Base-by-base conservation (phyloP, 495 filamentous ascomycete genomes). In the Amphirosellinia nigrospora region DNA sequence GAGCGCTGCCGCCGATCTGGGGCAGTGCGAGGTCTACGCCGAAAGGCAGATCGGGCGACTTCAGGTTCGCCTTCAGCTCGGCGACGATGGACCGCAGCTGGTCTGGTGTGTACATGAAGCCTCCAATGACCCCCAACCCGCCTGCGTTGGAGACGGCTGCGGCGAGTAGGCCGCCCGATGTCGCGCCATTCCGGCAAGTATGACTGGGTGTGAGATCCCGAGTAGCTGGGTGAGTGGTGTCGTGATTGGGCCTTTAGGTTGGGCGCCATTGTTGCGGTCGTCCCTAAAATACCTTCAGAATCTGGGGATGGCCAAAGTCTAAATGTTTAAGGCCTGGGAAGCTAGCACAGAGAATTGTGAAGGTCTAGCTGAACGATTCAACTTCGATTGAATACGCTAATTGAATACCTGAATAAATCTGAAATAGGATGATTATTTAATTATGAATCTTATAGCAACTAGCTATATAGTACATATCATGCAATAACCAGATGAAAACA, bases 151-250 rank as follows among this genome's bases (percentile, higher is more conserved):
- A 92, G 56, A 97, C 93, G 26, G 94, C 93, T 3, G 94, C 93
- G 15, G 94, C 94, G 50, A 97, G 89, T 21, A 84, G 84, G 0
- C 90, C 93, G 72, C 89, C 89, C 8, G 91, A 93, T 23, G 90
- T 91, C 91, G 89, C 6, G 93, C 93, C 94, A 97, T 97, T 70
- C 94, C 93, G 45, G 93, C 94, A 46, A 96, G 90, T 65, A 96
- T 78, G 81, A 97, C 90, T 63, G 93, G 93, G 82, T 96, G 91
- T 52, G 89, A 79, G 82, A 96, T 94, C 28, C 85, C 84, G 19
- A 96, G 87, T 58, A 96, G 86, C 41, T 83, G 84, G 73, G 88
- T 91, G 23, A 96, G 89, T 23, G 93, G 92, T 45, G 93, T 96
- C 70, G 88, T 86, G 79, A 96, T 86, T 64, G 84, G 85, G 52